These are phyloP conservation scores for Orbilia brochopaga DNA, from an alignment of 2,329 filamentous ascomycete species.

Conservation along the genomic window DNA sequence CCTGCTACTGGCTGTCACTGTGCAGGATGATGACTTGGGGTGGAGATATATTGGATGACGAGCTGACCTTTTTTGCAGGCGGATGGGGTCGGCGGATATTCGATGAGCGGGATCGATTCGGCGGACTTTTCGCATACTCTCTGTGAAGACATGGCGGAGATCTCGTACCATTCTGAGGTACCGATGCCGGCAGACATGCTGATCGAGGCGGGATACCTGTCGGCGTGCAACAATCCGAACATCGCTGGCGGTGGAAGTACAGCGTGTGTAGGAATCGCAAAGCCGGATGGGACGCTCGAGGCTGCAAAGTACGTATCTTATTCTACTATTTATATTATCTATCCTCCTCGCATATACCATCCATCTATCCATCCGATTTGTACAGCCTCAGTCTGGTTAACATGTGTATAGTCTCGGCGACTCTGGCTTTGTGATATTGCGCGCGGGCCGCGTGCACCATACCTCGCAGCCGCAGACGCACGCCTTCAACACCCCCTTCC, in stretches of 20 bases:
- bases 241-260: constrained; percentile 88
- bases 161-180: constrained; percentile 67
- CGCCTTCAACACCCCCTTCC: constrained; percentile 96
- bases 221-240: constrained; percentile 73
- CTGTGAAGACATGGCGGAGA: constrained; percentile 88
- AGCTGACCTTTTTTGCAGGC: constrained; percentile 63
- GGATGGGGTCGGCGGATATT: constrained; percentile 95
- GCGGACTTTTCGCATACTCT: constrained; percentile 93
- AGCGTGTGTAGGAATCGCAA: constrained; percentile 81
- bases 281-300: constrained; percentile 75
- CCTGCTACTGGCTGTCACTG: constrained; percentile 3
- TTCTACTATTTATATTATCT: constrained; percentile 7
- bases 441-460: constrained; percentile 81
- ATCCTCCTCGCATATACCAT: neutral
- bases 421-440: constrained; percentile 87
- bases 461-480: constrained; percentile 89
- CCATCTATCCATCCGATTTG: constrained; percentile 36
- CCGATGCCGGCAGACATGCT: constrained; percentile 61
- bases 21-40: neutral
- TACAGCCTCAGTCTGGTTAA: no score
- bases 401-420: constrained; percentile 78
- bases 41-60: constrained; percentile 9
- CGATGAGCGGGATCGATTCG: constrained; percentile 88
- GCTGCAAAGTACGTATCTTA: constrained; percentile 73
- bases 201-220: constrained; percentile 83